Evolutionary conservation across 2,329 filamentous ascomycete species (phyloP), one percentile per base, ranked within the genome.

Genomic region (Aureobasidium sp.): DNA sequence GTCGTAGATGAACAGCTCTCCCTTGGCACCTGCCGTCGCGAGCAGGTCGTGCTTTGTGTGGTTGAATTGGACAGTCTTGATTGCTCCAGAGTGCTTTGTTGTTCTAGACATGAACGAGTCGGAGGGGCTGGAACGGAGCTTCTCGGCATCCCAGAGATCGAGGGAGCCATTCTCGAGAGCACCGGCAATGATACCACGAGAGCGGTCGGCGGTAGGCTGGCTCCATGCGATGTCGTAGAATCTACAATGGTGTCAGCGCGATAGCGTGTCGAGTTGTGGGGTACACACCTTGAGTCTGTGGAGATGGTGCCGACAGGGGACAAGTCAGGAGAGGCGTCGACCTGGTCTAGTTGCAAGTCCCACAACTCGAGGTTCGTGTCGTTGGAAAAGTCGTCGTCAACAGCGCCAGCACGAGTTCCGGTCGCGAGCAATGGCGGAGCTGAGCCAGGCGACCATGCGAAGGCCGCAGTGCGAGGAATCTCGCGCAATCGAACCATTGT

Each of bases 191-290:
- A 99, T 88, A 67, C 95, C 94, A 68, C 85, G 84, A 15, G 90
- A 87, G 70, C 90, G 83, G 66, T 91, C 87, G 64, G 88, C 87
- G 68, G 87, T 89, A 52, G 90, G 86, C 67, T 89, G 86, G 62
- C 91, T 88, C 94, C 94, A 99, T 64, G 93, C 91, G 74, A 99
- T 89, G 73, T 97, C 94, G 75, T 97, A 94, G 77, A 99, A 99
- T 71, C 94, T 96, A 65, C 7, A 8, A n/a, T 14, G 4, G 48
- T 31, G 39, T 62, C 42, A 60, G 57, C 41, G 57, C 15, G n/a
- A 41, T 42, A 34, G 3, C 34, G 57, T 49, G 57, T 60, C 57
- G 2, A 51, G 37, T 14, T 60, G 57, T 42, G 57, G 57, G 45
- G 37, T 20, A 55, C 61, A n/a, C 36, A 96, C 92, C 90, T 94